Evolutionary conservation across 2,329 filamentous ascomycete genomes (phyloP).

Genomic region (Xylaria sp.): DNA sequence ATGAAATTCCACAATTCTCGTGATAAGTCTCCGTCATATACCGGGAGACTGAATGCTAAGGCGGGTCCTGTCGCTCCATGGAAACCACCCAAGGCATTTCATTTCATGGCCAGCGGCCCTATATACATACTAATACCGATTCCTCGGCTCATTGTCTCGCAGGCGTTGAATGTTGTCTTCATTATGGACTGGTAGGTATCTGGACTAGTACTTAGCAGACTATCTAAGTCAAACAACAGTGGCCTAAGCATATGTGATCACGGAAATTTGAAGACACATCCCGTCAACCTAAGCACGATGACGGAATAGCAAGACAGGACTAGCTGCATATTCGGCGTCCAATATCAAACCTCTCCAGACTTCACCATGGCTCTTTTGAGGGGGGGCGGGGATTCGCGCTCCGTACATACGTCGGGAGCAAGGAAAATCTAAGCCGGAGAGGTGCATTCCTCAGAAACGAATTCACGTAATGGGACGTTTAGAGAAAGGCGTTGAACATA

Average conservation of each 20-base stretch:
- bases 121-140: not conserved
- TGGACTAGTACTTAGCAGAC: too few species aligned
- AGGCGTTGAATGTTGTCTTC: not conserved
- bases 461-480: not conserved
- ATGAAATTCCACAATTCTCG: not conserved
- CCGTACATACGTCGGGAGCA: conserved; percentile 35
- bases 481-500: not conserved
- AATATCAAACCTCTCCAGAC: not conserved
- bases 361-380: conserved; percentile 40
- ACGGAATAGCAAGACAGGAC: not conserved
- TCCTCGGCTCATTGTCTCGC: not conserved
- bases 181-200: not conserved
- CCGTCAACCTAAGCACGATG: not conserved
- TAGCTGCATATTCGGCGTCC: not conserved
- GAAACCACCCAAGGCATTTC: not conserved
- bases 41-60: conserved; percentile 10
- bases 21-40: conserved; percentile 3
- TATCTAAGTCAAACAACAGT: not conserved
- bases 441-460: conserved; percentile 3
- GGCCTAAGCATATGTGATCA: not conserved
- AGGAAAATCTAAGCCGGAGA: conserved; percentile 1
- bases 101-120: not conserved
- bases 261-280: not conserved
- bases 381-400: conserved; percentile 43
- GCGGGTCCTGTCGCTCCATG: conserved; percentile 20